A percentile compares a stretch with the other conserved stretches of the same genome.
These are phyloP conservation scores for Stenocarpella maydis DNA, from an alignment of 2,329 filamentous ascomycete genomes.

Conservation along the genomic window DNA sequence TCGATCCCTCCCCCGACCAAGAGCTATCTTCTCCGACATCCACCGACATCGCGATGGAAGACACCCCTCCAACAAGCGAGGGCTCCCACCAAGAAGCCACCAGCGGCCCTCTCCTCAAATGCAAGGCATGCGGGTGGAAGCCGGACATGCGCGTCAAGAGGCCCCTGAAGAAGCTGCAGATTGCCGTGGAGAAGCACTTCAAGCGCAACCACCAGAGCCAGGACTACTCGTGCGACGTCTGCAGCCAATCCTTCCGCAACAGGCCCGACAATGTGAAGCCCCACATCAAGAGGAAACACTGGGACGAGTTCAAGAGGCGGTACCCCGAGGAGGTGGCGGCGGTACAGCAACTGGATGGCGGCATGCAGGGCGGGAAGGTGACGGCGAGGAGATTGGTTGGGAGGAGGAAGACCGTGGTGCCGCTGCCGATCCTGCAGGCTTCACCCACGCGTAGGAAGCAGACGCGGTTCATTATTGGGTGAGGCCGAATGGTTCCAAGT, in stretches of 20 bases:
- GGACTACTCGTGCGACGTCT: not conserved
- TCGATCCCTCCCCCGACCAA: too few species aligned
- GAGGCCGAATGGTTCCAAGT: not conserved
- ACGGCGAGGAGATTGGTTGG: not conserved
- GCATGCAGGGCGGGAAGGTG: not conserved
- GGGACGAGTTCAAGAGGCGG: not conserved
- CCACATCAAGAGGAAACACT: not conserved
- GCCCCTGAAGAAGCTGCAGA: not conserved
- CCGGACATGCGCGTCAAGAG: not conserved
- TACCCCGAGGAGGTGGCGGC: not conserved
- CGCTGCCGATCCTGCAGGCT: not conserved
- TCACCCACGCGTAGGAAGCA: not conserved
- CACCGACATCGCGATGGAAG: not conserved
- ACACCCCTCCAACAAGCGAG: not conserved
- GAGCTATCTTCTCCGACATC: not conserved
- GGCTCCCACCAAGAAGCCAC: fast-evolving
- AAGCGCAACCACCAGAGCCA: not conserved
- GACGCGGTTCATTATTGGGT: not conserved
- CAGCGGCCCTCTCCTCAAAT: not conserved
- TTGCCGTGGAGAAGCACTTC: constrained; percentile 11
- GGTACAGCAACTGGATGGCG: not conserved
- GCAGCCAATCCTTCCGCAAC: not conserved
- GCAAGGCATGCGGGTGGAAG: not conserved
- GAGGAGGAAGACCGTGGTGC: not conserved
- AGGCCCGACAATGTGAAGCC: constrained; percentile 16